phyloP scores from a whole-genome alignment of 805 yeast species.

The Candida coquimbonensis region DNA sequence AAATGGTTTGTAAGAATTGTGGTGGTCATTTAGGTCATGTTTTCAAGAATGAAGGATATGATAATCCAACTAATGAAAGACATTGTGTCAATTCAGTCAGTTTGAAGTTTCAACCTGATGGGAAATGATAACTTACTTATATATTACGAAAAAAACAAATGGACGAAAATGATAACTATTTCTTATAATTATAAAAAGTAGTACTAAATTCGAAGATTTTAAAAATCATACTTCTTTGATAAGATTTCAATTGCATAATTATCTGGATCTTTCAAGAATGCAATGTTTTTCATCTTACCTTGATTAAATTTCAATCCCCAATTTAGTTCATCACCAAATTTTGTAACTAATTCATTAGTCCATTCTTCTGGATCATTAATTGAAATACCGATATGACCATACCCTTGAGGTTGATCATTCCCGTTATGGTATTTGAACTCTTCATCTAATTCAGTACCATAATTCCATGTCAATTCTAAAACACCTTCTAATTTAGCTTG shows the following conservation, averaged over 20 bases:
- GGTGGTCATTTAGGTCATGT: constrained; percentile 96
- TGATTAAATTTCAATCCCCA: constrained; percentile 55
- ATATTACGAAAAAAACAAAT: too few relatives aligned
- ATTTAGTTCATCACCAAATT: constrained; percentile 42
- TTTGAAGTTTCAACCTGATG: constrained; percentile 45
- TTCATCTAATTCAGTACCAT: constrained; percentile 85
- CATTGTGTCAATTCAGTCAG: constrained; percentile 92
- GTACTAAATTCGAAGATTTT: background rate
- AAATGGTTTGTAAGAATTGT: constrained; percentile 82
- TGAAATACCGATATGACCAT: constrained; percentile 77
- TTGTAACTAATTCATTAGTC: constrained; percentile 41
- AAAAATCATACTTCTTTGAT: constrained; percentile 26
- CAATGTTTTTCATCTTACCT: constrained; percentile 53
- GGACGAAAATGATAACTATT: too few relatives aligned
- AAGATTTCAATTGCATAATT: constrained; percentile 78
- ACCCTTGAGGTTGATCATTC: constrained; percentile 74
- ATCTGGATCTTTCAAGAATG: constrained; percentile 83
- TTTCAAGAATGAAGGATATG: constrained; percentile 87
- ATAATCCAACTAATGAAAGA: constrained; percentile 77
- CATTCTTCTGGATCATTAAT: constrained; percentile 54
- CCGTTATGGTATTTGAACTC: constrained; percentile 78
- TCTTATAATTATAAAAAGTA: too few relatives aligned
- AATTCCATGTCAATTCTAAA: constrained; percentile 88
- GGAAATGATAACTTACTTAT: background rate
- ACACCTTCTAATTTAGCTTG: constrained; percentile 55